Percentiles rank a stretch among this genome's conserved stretches.
Conservation (phyloP, 768 basidiomycete genomes). For the Cytidiella melzeri region DNA sequence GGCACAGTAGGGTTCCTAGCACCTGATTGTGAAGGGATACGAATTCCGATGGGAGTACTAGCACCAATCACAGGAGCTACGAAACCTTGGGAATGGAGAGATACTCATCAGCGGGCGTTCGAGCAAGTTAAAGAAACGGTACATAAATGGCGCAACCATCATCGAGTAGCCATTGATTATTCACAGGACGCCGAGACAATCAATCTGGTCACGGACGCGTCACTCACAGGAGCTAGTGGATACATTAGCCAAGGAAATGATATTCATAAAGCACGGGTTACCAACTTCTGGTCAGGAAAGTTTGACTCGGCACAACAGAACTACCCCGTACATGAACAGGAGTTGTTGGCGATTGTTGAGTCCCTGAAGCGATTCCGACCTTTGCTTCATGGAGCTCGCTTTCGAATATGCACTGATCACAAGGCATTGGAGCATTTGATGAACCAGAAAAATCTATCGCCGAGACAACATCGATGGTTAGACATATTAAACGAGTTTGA, state of each 20-base stretch:
- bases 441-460: too few relatives aligned
- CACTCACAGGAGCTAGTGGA: conserved; percentile 15
- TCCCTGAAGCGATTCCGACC: too few relatives aligned
- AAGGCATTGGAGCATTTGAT: too few relatives aligned
- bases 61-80: conserved; percentile 23
- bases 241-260: conserved; percentile 20
- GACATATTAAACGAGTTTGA: too few relatives aligned
- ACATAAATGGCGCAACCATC: conserved; percentile 4
- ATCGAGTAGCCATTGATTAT: conserved; percentile 14
- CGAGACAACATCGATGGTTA: too few relatives aligned
- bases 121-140: conserved; percentile 17
- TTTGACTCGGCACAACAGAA: conserved; percentile 22
- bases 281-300: conserved; percentile 26
- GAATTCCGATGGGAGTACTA: conserved; percentile 35
- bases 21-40: conserved; percentile 24
- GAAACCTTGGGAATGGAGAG: conserved; percentile 13
- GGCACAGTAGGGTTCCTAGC: conserved; percentile 29
- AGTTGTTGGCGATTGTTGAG: too few relatives aligned
- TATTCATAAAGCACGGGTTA: too few relatives aligned
- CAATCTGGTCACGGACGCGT: too few relatives aligned
- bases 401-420: too few relatives aligned
- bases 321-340: too few relatives aligned
- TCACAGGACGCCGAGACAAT: conserved; percentile 19
- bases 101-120: too few relatives aligned
- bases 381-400: too few relatives aligned